Conservation (phyloP, 768 basidiomycete genomes). For the Gyrodon lividus region DNA sequence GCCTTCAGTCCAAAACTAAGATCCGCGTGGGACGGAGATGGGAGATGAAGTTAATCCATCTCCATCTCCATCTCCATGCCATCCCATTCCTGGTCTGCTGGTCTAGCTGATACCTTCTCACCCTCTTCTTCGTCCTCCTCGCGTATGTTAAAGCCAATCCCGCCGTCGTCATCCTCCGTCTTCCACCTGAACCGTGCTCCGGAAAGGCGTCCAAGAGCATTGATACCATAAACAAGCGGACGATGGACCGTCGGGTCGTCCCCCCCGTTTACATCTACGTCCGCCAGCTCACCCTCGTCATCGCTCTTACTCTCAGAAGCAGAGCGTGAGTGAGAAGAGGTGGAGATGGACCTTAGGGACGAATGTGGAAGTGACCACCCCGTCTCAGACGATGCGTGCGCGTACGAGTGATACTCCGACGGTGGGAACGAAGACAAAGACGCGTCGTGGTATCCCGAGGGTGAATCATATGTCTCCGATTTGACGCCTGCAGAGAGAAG, state of each 20-base stretch:
- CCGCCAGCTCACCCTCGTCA: conserved; percentile 31
- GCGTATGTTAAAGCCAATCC: conserved; percentile 38
- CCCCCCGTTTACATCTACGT: conserved; percentile 21
- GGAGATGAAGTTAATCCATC: conserved; percentile 20
- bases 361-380: conserved; percentile 59
- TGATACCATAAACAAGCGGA: neutral
- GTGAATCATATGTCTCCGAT: conserved; percentile 34
- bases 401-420: conserved; percentile 7
- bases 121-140: conserved; percentile 49
- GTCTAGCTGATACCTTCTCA: conserved; percentile 16
- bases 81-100: conserved; percentile 34
- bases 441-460: conserved; percentile 28
- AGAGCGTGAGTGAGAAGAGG: conserved; percentile 35
- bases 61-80: conserved; percentile 56
- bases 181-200: conserved; percentile 30
- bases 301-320: conserved; percentile 38
- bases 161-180: conserved; percentile 44
- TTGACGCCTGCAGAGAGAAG: conserved; percentile 21
- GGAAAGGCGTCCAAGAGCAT: neutral
- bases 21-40: neutral
- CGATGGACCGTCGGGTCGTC: conserved; percentile 4
- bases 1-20: neutral
- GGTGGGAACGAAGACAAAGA: conserved; percentile 18
- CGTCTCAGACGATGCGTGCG: conserved; percentile 24
- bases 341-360: conserved; percentile 43